These are phyloP conservation scores for Candida berthetii DNA, from an alignment of 805 yeast species.

Conservation along the genomic window DNA sequence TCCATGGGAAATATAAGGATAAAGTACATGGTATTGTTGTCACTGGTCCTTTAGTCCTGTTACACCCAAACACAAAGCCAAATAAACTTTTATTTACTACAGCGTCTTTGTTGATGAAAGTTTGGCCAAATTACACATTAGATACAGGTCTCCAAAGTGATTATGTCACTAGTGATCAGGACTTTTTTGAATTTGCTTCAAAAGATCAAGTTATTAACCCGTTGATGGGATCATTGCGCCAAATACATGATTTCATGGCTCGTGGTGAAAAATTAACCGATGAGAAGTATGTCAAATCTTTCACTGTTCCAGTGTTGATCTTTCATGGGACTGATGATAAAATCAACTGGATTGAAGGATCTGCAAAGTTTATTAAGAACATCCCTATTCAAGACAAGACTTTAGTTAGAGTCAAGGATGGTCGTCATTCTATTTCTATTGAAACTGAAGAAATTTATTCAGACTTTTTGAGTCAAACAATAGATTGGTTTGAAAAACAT, in stretches of 20 bases:
- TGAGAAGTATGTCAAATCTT: constrained; percentile 23
- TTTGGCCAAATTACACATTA: constrained; percentile 43
- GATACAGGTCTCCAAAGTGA: constrained; percentile 51
- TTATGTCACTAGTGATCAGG: constrained; percentile 44
- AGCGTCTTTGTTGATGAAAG: constrained; percentile 33
- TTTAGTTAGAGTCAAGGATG: constrained; percentile 19
- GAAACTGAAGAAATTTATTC: constrained; percentile 39
- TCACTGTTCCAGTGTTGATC: constrained; percentile 43
- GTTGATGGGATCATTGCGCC: constrained; percentile 45
- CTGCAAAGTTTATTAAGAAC: constrained; percentile 9
- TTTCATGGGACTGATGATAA: constrained; percentile 61
- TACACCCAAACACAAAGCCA: constrained; percentile 60
- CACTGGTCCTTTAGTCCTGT: constrained; percentile 52
- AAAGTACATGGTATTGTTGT: constrained; percentile 40
- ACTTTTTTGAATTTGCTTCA: constrained; percentile 38
- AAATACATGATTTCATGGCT: constrained; percentile 51
- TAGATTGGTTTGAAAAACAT: not conserved
- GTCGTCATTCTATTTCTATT: constrained; percentile 37
- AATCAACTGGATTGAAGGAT: constrained; percentile 42
- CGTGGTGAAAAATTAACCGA: constrained; percentile 45
- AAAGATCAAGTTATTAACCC: constrained; percentile 38
- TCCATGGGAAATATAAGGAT: constrained; percentile 43
- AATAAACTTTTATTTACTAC: constrained; percentile 31
- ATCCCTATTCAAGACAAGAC: constrained; percentile 12
- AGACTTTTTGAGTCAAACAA: not conserved